Evolutionary conservation across 108 stramenopile species (phyloP).

Genomic region (Pelagomonas calceolata): DNA sequence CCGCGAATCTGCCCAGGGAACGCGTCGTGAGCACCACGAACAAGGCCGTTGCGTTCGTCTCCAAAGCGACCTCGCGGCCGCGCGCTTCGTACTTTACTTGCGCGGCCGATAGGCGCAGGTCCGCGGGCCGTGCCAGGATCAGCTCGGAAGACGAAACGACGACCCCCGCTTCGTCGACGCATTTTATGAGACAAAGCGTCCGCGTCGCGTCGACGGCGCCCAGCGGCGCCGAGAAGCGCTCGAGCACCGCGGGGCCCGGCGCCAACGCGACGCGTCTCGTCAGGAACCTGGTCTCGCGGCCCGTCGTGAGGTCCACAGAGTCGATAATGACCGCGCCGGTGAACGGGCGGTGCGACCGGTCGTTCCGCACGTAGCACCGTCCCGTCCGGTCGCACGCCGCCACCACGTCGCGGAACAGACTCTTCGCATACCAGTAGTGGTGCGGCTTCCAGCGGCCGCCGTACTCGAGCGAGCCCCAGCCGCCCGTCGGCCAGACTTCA

Average conservation of each 20-base stretch:
- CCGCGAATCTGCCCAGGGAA: conserved; percentile 4
- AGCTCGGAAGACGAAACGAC: neutral
- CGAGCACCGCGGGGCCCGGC: neutral
- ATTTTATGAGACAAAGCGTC: neutral
- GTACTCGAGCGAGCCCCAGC: conserved; percentile 16
- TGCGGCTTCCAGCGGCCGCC: conserved; percentile 21
- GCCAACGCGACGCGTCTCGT: neutral
- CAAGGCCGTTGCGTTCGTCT: neutral
- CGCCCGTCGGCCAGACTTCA: conserved; percentile 21
- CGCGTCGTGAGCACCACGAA: conserved; percentile 10
- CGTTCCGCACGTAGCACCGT: neutral
- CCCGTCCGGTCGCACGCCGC: conserved; percentile 6
- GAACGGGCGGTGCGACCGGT: neutral
- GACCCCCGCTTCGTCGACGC: neutral
- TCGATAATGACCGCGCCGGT: neutral
- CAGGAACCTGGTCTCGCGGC: too few relatives aligned
- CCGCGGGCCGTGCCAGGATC: neutral
- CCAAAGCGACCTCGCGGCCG: neutral
- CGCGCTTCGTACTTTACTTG: too few relatives aligned
- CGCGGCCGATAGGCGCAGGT: neutral
- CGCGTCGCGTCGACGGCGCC: neutral
- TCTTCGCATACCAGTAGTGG: conserved; percentile 9
- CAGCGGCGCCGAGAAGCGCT: neutral
- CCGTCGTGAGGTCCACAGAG: neutral
- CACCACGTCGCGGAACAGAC: conserved; percentile 4